phyloP scores from a whole-genome alignment of 495 filamentous ascomycete genomes.

The Arthonia radiata region DNA sequence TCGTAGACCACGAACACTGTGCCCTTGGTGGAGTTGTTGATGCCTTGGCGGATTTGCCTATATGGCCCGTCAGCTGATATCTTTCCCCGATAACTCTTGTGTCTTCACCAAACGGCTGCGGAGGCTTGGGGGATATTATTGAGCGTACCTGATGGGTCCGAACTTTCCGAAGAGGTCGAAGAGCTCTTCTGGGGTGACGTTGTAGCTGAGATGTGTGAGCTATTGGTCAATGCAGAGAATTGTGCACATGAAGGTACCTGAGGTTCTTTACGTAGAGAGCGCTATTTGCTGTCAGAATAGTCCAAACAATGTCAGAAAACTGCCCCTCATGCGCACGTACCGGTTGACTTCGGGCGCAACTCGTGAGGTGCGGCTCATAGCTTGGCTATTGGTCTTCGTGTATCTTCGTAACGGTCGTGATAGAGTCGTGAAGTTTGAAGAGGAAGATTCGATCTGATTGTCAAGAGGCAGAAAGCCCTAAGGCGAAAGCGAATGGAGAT shows the following conservation, averaged over 20 bases:
- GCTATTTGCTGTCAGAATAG: conserved; percentile 19
- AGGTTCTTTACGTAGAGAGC: conserved; percentile 97
- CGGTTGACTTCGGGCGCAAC: conserved; percentile 91
- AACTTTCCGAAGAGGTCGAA: conserved; percentile 93
- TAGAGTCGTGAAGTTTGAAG: neutral
- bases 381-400: conserved; percentile 13
- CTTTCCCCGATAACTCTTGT: too few relatives aligned
- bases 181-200: conserved; percentile 79
- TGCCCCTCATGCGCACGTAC: conserved; percentile 22
- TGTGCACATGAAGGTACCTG: conserved; percentile 29
- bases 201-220: conserved; percentile 36
- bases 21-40: conserved; percentile 89
- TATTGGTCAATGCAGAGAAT: conserved; percentile 1
- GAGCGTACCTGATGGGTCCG: conserved; percentile 77
- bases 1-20: conserved; percentile 98
- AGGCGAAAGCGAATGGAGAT: neutral
- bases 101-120: too few relatives aligned
- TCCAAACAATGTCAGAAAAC: neutral
- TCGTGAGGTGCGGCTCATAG: conserved; percentile 64
- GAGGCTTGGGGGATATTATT: too few relatives aligned
- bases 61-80: conserved; percentile 14
- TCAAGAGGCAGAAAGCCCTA: neutral
- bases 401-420: neutral
- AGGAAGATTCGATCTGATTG: neutral
- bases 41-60: conserved; percentile 96